Evolutionary conservation across 306 rosid species (phyloP), one percentile per base, ranked within the genome.

Genomic region (Biancaea sappan): DNA sequence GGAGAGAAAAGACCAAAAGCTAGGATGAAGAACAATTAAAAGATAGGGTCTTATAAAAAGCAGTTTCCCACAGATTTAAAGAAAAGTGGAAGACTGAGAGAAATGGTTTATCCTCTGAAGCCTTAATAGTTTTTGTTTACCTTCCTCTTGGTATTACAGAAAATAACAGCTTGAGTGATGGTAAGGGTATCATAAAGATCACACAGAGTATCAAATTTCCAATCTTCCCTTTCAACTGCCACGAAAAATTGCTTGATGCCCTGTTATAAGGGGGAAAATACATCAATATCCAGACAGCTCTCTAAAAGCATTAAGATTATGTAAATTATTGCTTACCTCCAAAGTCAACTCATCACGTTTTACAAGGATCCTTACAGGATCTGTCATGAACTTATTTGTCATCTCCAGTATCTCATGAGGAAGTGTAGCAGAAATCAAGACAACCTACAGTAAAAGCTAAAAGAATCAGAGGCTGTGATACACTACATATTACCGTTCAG

Each of bases 351-450:
- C 99, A 88, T 95, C 99, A 88, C 97, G 98, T 75, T 95, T 95
- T 64, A 95, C 99, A 71, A 95, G 99, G 81, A 95, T 95, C 81
- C 96, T 85, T 51, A 95, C 90, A 69, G 99, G 98, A 69, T 95
- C 99, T n/a, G 99, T 88, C 99, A 95, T 95, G 72, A 95, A 95
- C 79, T 95, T 95, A 56, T 86, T 86, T 70, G 99, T 95, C 29
- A 95, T 95, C 88, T 95, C 99, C 89, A 95, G 80, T 71, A 95
- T 95, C 83, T 95, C 99, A 86, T 95, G 98, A 38, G 99, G 99
- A 75, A 95, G 99, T 38, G 99, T 95, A 56, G 99, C 99, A 78
- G 98, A 94, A 83, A 94, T 94, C 86, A 94, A 85, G 86, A 60
- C 74, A 80, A 95, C 99, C 99, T 95, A 81, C 79, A 76, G 21